These are phyloP conservation scores for Leccinum fuscescens DNA, from an alignment of 1,284 basidiomycete genomes.

Conservation along the genomic window DNA sequence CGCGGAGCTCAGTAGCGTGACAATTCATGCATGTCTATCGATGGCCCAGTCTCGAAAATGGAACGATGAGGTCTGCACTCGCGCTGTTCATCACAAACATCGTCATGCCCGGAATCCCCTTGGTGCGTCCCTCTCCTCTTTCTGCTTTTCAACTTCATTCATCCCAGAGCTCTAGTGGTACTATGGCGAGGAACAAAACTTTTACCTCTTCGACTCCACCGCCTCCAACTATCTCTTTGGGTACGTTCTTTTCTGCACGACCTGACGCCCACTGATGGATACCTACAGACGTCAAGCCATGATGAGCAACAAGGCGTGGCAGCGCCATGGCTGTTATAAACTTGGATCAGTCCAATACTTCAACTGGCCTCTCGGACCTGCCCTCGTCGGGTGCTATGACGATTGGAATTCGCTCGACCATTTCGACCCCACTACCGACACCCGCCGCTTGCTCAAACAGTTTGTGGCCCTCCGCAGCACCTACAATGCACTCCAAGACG, in stretches of 20 bases:
- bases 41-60: constrained; percentile 85
- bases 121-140: constrained; percentile 44
- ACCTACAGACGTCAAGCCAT: constrained; percentile 80
- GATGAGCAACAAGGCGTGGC: constrained; percentile 82
- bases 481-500: constrained; percentile 80
- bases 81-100: constrained; percentile 77
- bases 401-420: constrained; percentile 90
- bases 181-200: constrained; percentile 88
- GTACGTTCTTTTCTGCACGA: constrained; percentile 40
- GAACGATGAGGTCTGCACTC: constrained; percentile 71
- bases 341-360: constrained; percentile 89
- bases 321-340: constrained; percentile 86
- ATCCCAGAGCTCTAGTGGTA: constrained; percentile 47
- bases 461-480: constrained; percentile 67
- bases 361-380: constrained; percentile 80
- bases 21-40: constrained; percentile 65
- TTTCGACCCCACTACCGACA: constrained; percentile 84
- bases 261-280: not conserved
- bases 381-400: constrained; percentile 79
- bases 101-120: constrained; percentile 83
- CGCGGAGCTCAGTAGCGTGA: constrained; percentile 6
- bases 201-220: constrained; percentile 81
- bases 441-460: constrained; percentile 70
- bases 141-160: constrained; percentile 4
- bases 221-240: constrained; percentile 87